Evolutionary conservation across 495 filamentous ascomycete species (phyloP), one percentile per base, ranked within the genome.

Genomic region (Penicillium parvum): DNA sequence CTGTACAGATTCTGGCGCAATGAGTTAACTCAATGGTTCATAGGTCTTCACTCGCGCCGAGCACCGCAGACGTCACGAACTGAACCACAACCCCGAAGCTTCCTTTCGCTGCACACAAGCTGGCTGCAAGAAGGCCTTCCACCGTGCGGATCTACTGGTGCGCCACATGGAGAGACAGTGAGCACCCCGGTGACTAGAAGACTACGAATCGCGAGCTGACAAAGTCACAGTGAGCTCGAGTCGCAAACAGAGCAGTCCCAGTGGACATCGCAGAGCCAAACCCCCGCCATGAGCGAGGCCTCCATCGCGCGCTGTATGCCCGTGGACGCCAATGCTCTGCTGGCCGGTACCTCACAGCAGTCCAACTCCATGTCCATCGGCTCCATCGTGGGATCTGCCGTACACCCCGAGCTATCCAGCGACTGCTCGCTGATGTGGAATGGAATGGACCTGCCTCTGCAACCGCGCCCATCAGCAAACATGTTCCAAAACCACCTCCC

Each of bases 131-230:
- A 88, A 83, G 60, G 75, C 81, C 9, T 96, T 96, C 59, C 84
- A 88, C 54, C 79, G 90, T 22, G 71, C 79, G 10, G 90, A 96
- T 64, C 66, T 96, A 17, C 72, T 94, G 20, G 71, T 75, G 19
- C 81, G 90, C 37, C 90, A 96, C 60, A 74, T 83, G 58, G 85
- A 89, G 55, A 79, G 84, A 76, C 87, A 91, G 88, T 91, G 65
- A 73, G 23, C 32, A 18, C 17, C 5, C 17, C 4, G 20, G 11
- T 2, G 8, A 10, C 14, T 11, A 14, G 1, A 4, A 15, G 12
- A 25, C 16, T 6, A 1, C 12, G 28, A 5, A 29, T 14, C 35
- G 12, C 10, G 7, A 36, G 40, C 47, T 55, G 33, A 51, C 32
- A 21, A 41, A 18, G 15, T 27, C 30, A 14, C 30, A 72, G 69